These are phyloP conservation scores for Neopestalotiopsis sp. DNA, from an alignment of 2,329 filamentous ascomycete species.

Conservation along the genomic window DNA sequence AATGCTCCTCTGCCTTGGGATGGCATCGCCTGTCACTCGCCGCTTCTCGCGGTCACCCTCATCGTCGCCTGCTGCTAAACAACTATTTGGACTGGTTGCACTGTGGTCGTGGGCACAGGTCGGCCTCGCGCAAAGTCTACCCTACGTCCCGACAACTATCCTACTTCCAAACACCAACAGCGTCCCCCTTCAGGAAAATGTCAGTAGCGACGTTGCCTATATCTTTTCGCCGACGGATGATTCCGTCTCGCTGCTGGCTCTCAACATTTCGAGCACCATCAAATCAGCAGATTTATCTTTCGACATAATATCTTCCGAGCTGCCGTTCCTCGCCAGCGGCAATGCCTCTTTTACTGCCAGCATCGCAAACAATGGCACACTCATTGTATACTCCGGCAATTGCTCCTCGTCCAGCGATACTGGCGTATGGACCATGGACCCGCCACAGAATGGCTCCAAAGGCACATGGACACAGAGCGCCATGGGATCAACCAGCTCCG, in stretches of 20 bases:
- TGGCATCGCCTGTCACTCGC: slow-evolving; percentile 25
- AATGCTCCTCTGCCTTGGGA: slow-evolving; percentile 23
- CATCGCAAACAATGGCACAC: slow-evolving; percentile 69
- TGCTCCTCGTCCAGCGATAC: slow-evolving; percentile 62
- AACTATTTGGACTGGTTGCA: slow-evolving; percentile 24
- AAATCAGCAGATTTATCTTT: slow-evolving; percentile 48
- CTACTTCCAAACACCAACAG: slow-evolving; percentile 59
- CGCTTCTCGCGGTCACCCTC: slow-evolving; percentile 18
- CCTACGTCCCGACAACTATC: slow-evolving; percentile 79
- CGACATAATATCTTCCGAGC: slow-evolving; percentile 55
- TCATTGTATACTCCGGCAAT: slow-evolving; percentile 76
- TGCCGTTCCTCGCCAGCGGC: slow-evolving; percentile 66
- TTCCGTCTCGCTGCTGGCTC: slow-evolving; percentile 60
- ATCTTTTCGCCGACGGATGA: slow-evolving; percentile 65
- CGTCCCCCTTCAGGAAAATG: slow-evolving; percentile 39
- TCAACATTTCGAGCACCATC: slow-evolving; percentile 68
- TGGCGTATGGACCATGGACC: slow-evolving; percentile 71
- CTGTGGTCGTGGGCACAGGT: slow-evolving; percentile 24
- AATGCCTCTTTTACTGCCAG: slow-evolving; percentile 69
- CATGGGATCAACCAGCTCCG: slow-evolving; percentile 31
- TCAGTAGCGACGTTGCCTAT: slow-evolving; percentile 62
- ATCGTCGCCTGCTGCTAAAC: slow-evolving; percentile 26
- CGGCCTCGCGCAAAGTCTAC: slow-evolving; percentile 56
- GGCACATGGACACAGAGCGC: slow-evolving; percentile 47
- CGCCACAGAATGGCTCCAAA: slow-evolving; percentile 44